Percentiles rank a stretch among this genome's conserved stretches.
Conservation (phyloP, 495 filamentous ascomycete species). For the Penicillium ucsense region DNA sequence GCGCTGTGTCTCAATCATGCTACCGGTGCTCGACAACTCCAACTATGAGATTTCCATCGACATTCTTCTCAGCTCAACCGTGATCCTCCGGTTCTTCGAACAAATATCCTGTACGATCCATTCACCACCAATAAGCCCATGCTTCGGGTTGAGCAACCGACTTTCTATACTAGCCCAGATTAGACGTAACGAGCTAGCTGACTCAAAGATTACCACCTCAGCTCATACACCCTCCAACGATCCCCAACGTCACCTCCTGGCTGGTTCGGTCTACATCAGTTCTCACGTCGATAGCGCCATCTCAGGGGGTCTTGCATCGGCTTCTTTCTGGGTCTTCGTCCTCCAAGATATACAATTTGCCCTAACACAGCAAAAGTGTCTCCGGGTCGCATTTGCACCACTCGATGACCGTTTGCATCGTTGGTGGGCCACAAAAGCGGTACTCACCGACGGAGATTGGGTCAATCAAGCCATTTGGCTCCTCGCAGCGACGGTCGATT, state of each 20-base stretch:
- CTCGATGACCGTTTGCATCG: constrained; percentile 27
- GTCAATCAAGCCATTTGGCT: constrained; percentile 32
- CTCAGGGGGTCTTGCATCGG: constrained; percentile 27
- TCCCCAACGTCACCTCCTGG: constrained; percentile 31
- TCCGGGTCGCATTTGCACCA: constrained; percentile 26
- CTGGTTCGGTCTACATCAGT: constrained; percentile 36
- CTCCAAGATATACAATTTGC: constrained; percentile 37
- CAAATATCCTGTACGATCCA: constrained; percentile 28
- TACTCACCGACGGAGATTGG: constrained; percentile 31
- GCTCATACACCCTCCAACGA: constrained; percentile 29
- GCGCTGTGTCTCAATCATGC: constrained; percentile 33
- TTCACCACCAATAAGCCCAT: too few relatives aligned
- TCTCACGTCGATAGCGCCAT: constrained; percentile 32
- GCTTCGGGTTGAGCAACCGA: too few relatives aligned
- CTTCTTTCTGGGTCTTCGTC: constrained; percentile 36
- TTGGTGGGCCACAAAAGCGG: constrained; percentile 19
- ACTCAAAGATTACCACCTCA: constrained; percentile 2
- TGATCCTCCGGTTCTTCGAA: constrained; percentile 35
- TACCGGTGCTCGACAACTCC: constrained; percentile 27
- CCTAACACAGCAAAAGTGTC: constrained; percentile 27
- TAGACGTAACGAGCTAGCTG: too few relatives aligned
- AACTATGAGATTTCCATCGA: constrained; percentile 29
- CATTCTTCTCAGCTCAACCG: constrained; percentile 32
- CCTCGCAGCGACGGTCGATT: constrained; percentile 30
- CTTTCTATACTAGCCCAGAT: too few relatives aligned